phyloP scores from a whole-genome alignment of 495 filamentous ascomycete species.

The Xylaria sp. region DNA sequence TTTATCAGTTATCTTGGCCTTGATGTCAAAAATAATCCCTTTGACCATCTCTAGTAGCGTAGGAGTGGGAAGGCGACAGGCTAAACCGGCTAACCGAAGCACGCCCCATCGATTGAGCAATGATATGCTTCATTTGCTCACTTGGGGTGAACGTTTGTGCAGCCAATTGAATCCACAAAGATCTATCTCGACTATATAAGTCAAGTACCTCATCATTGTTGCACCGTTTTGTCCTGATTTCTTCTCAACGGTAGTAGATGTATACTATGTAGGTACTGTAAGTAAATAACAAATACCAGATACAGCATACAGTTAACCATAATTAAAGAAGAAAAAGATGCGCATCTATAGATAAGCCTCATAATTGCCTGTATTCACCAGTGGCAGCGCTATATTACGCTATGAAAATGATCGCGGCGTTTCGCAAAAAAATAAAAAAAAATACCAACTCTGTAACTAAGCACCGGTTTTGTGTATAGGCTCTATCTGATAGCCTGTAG shows the following conservation, averaged over 20 bases:
- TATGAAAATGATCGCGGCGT: too few species aligned
- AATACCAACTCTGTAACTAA: too few species aligned
- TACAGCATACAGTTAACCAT: neutral
- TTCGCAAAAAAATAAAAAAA: too few species aligned
- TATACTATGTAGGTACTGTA: neutral
- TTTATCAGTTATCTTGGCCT: conserved; percentile 56
- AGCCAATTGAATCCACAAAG: neutral
- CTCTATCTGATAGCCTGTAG: too few species aligned
- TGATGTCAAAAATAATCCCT: conserved; percentile 58
- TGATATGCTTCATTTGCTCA: conserved; percentile 31
- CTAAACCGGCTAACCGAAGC: conserved; percentile 25
- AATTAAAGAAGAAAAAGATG: too few species aligned
- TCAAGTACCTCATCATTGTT: neutral
- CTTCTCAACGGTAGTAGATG: neutral
- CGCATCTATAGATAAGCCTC: neutral
- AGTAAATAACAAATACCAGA: neutral
- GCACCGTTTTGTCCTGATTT: neutral
- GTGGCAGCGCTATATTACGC: too few species aligned
- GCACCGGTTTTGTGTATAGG: too few species aligned
- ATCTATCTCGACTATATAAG: neutral
- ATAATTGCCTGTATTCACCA: neutral
- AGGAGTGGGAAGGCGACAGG: conserved; percentile 42
- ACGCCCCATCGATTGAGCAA: too few species aligned
- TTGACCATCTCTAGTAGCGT: too few species aligned
- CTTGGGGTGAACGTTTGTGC: neutral